Base-by-base conservation (phyloP, 495 filamentous ascomycete species). In the Pseudoneurospora amorphoporcata region DNA sequence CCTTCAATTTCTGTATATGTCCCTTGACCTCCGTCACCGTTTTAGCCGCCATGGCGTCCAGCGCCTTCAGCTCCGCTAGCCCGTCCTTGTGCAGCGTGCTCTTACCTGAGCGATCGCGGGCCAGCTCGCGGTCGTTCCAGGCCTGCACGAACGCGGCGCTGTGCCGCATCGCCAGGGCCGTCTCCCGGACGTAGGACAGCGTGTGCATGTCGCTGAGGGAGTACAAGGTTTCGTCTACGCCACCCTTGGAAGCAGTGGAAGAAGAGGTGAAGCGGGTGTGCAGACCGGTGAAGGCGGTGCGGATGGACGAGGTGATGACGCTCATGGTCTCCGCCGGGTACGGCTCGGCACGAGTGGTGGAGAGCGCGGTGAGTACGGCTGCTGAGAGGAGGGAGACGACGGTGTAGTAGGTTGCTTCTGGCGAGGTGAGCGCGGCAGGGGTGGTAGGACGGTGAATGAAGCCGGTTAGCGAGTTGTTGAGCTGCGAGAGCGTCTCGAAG, bases 151-250 rank as follows among this genome's bases (percentile, higher is more conserved):
- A 84, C 10, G 77, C 77, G 3, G 75, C 76, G 16, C 75, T 76
- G 58, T 83, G 72, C 39, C 79, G 82, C 16, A 78, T 70, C 1
- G 76, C 82, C 4, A 82, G n/a, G 6, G 82, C 77, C 0, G 83
- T 75, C n/a, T 82, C 82, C 39, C 79, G 82, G 3, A 82, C 43
- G 73, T 79, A 75, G 37, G 82, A 71, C 75, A 85, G 45, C 16
- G 69, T 68, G 65, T 77, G 78, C 65, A 77, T 68, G 58, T 76
- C 69, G 17, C 72, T 69, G n/a, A 80, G 23, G 69, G 74, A 38
- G 68, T 71, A 23, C 42, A 71, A 72, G 9, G 41, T 71, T 40
- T 71, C 9, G 17, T 39, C 32, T 35, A 41, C 14, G 14, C 69
- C n/a, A 5, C 23, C 23, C 23, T 23, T 23, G 42, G 4, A 32